Conservation (phyloP, 2,329 filamentous ascomycete genomes). For the Orbilia oligospora region DNA sequence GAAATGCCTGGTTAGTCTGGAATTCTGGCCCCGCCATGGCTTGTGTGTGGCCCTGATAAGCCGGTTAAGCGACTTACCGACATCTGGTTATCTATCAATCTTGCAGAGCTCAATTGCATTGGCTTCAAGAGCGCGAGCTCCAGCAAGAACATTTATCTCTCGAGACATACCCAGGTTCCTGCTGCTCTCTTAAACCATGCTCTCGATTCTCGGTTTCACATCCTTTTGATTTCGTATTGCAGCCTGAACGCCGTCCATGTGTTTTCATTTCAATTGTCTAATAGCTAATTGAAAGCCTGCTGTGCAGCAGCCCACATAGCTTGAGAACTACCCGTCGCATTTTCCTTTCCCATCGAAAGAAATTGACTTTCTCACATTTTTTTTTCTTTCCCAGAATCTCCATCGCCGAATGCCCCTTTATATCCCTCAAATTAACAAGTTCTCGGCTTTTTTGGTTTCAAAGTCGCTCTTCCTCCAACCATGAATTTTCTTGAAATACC, state of each 20-base stretch:
- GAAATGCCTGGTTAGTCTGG: neutral
- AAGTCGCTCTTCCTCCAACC: slow-evolving; percentile 1
- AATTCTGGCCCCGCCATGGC: slow-evolving; percentile 15
- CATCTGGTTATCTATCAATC: slow-evolving; percentile 1
- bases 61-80: slow-evolving; percentile 26
- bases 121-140: slow-evolving; percentile 19
- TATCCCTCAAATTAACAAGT: slow-evolving; percentile 36
- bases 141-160: slow-evolving; percentile 7
- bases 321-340: neutral
- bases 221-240: neutral
- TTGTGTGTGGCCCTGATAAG: slow-evolving; percentile 31
- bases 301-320: neutral
- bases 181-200: neutral
- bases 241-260: slow-evolving; percentile 16
- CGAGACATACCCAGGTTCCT: neutral
- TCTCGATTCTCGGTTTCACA: neutral
- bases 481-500: slow-evolving; percentile 38
- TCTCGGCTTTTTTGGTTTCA: neutral
- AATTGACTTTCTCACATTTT: neutral
- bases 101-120: slow-evolving; percentile 21
- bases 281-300: neutral
- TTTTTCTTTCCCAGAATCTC: neutral
- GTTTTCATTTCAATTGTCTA: slow-evolving; percentile 13
- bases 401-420: slow-evolving; percentile 26
- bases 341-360: neutral